Percentiles rank a stretch among this genome's conserved stretches.
These are phyloP conservation scores for Cephaloascus albidus DNA, from an alignment of 805 yeast genomes.

Conservation along the genomic window DNA sequence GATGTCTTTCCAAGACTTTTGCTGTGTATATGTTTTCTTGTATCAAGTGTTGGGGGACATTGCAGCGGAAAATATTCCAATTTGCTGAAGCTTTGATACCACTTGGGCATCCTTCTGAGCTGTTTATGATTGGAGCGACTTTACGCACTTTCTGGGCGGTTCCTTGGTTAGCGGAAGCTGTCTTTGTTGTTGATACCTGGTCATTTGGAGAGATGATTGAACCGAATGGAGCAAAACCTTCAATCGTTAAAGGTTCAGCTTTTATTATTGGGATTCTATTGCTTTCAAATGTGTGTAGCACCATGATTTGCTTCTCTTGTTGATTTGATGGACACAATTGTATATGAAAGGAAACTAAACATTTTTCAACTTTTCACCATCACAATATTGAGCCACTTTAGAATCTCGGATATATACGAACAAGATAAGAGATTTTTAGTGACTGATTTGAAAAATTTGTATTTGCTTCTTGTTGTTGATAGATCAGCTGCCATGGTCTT, in stretches of 20 bases:
- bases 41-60: conserved; percentile 62
- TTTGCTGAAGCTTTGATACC: conserved; percentile 46
- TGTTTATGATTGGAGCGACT: conserved; percentile 60
- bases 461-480: too few species aligned
- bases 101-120: conserved; percentile 37
- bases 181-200: conserved; percentile 39
- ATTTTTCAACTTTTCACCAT: too few species aligned
- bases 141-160: conserved; percentile 74
- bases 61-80: conserved; percentile 78
- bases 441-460: too few species aligned
- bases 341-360: too few species aligned
- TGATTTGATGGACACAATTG: too few species aligned
- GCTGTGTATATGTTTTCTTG: conserved; percentile 28
- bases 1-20: conserved; percentile 83
- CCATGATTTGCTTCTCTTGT: too few species aligned
- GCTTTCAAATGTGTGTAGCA: conserved; percentile 27
- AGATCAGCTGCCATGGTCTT: too few species aligned
- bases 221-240: conserved; percentile 59
- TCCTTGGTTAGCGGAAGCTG: conserved; percentile 78
- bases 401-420: too few species aligned
- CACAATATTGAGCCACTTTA: too few species aligned
- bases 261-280: conserved; percentile 12
- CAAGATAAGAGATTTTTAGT: too few species aligned
- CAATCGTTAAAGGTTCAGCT: conserved; percentile 62
- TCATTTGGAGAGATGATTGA: conserved; percentile 71